Evolutionary conservation across 495 filamentous ascomycete genomes (phyloP), one percentile per base, ranked within the genome.

Genomic region (Penicillium samsonianum): DNA sequence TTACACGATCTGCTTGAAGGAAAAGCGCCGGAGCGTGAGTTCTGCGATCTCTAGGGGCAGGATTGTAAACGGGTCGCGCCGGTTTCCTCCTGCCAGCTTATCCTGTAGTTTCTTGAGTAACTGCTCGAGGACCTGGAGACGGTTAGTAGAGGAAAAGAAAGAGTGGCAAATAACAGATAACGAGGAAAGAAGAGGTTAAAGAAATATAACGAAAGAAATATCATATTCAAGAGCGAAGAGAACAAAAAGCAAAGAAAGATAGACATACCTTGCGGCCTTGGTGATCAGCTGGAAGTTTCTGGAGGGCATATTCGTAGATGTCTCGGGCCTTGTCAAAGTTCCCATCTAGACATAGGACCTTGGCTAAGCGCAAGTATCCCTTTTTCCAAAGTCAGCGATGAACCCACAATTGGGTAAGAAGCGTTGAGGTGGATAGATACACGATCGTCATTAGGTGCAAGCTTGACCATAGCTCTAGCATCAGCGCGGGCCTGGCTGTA

Each of bases 341-440:
- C 4, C 76, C 77, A 60, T 82, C 76, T 43, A 85, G 68, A 17
- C 84, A 68, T 6, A 90, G 75, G 4, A 85, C 71, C 59, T 86
- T 85, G 7, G 78, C 87, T 20, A 81, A 78, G n/a, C 86, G 82
- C 12, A 89, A 69, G 69, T 89, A 88, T 22, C 87, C 87, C 81
- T 84, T 33, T 6, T 0, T 16, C 47, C 31, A 42, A 19, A 1
- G 52, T 33, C 45, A 47, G 14, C 22, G 8, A 17, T 26, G 10
- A 14, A 17, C 16, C 0, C 17, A 14, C 1, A 9, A 19, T 1
- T 25, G 16, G 14, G 14, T 20, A 26, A 30, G 6, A n/a, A 25
- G 5, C 19, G 2, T 31, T 45, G 2, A 17, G n/a, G 26, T 20
- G 8, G n/a, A 20, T 9, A 49, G 69, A 22, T 75, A 84, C 81